A percentile compares a stretch with the other conserved stretches of the same genome.
Evolutionary conservation across 768 basidiomycete genomes (phyloP).

Genomic region (Cubamyces lactineus): DNA sequence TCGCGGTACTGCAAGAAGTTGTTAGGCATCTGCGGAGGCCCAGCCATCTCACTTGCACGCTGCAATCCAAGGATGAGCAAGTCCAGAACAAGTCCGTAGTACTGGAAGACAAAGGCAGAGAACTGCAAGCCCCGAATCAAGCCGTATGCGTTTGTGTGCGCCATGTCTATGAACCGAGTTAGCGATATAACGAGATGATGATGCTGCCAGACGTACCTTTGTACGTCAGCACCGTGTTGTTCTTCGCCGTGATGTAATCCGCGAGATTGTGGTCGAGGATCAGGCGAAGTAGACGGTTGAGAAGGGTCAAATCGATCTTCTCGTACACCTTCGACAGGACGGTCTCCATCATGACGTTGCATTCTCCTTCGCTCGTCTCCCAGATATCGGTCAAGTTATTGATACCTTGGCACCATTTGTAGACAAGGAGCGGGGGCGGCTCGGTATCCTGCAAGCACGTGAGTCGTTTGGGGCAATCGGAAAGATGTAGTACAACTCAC

Average conservation of each 20-base stretch:
- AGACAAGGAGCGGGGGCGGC: constrained; percentile 94
- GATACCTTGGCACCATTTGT: constrained; percentile 99
- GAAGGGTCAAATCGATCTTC: constrained; percentile 95
- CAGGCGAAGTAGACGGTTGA: constrained; percentile 93
- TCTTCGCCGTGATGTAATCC: constrained; percentile 99
- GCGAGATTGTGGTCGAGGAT: constrained; percentile 99
- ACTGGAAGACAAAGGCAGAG: constrained; percentile 99
- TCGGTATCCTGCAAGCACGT: constrained; percentile 65
- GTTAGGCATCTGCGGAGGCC: constrained; percentile 96
- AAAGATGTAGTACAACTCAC: constrained; percentile 24
- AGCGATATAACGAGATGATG: not conserved
- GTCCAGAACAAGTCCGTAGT: constrained; percentile 95
- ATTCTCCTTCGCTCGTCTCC: constrained; percentile 98
- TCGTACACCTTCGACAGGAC: constrained; percentile 97
- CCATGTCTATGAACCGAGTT: constrained; percentile 65
- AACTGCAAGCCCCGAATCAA: constrained; percentile 98
- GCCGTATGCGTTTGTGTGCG: constrained; percentile 96
- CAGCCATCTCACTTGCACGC: constrained; percentile 98
- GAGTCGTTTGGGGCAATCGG: constrained; percentile 31
- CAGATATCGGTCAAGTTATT: constrained; percentile 98
- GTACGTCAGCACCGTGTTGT: constrained; percentile 93
- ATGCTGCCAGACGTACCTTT: constrained; percentile 51
- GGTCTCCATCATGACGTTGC: constrained; percentile 98
- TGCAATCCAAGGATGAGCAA: constrained; percentile 96
- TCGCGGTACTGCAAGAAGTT: constrained; percentile 98